Evolutionary conservation across 2,329 filamentous ascomycete genomes (phyloP).

Genomic region (Hymenoscyphus scutula): DNA sequence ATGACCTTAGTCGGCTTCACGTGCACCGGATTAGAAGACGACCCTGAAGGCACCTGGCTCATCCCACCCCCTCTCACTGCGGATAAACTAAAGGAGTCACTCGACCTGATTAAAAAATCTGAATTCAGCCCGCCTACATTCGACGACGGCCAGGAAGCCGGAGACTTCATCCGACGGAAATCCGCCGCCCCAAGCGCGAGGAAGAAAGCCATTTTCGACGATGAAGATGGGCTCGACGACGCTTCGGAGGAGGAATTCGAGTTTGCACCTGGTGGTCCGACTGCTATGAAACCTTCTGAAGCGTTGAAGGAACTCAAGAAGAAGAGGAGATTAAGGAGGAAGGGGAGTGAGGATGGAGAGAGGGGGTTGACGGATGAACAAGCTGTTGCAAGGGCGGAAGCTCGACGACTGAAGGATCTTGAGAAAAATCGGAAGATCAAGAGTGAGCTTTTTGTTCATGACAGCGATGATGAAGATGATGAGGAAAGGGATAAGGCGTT

Average conservation of each 20-base stretch:
- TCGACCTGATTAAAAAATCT: constrained; percentile 72
- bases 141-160: constrained; percentile 66
- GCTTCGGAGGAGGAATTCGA: constrained; percentile 48
- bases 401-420: constrained; percentile 64
- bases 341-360: constrained; percentile 43
- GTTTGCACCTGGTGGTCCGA: constrained; percentile 69
- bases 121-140: constrained; percentile 77
- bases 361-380: constrained; percentile 57
- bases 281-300: constrained; percentile 52
- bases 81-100: constrained; percentile 62
- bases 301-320: constrained; percentile 57
- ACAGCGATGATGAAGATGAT: constrained; percentile 88
- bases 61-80: constrained; percentile 66
- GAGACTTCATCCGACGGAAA: constrained; percentile 77
- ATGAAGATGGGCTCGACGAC: constrained; percentile 58
- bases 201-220: constrained; percentile 64
- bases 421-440: constrained; percentile 80
- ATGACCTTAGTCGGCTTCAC: constrained; percentile 74
- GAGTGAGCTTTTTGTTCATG: constrained; percentile 75
- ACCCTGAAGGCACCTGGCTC: constrained; percentile 75
- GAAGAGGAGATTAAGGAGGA: constrained; percentile 47
- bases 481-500: constrained; percentile 71
- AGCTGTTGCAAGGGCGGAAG: constrained; percentile 57
- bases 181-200: constrained; percentile 43
- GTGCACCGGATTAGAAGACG: constrained; percentile 55